phyloP scores from a whole-genome alignment of 2,329 filamentous ascomycete species.

The Pestalotiopsis sp. region DNA sequence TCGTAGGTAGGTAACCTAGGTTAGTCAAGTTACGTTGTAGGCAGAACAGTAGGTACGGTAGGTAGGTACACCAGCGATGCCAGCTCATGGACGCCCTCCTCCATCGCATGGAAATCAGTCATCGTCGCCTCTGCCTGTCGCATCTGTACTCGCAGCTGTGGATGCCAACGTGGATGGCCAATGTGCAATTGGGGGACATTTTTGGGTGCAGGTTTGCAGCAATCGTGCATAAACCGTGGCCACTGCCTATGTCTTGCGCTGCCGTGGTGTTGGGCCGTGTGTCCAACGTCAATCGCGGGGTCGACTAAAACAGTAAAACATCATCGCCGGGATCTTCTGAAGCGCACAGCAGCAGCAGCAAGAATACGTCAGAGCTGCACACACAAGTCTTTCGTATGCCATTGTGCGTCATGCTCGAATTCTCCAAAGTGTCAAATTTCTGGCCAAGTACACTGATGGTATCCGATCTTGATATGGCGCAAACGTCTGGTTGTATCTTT shows the following conservation, averaged over 20 bases:
- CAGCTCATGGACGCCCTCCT: neutral
- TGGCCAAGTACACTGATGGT: neutral
- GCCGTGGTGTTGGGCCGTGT: slow-evolving; percentile 5
- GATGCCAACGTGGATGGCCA: neutral
- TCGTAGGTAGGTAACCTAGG: too few relatives aligned
- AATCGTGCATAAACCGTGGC: slow-evolving; percentile 3
- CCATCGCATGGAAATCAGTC: neutral
- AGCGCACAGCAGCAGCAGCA: neutral
- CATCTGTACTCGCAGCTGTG: neutral
- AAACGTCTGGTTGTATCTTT: neutral
- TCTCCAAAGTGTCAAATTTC: neutral
- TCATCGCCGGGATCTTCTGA: neutral
- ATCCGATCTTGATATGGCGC: neutral
- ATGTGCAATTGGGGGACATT: neutral
- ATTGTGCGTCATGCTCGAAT: neutral
- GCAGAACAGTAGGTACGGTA: slow-evolving; percentile 7
- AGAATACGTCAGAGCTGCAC: neutral
- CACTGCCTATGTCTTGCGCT: neutral
- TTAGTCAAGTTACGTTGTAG: neutral
- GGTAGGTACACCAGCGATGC: slow-evolving; percentile 4
- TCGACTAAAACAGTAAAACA: slow-evolving; percentile 2
- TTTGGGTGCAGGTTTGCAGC: slow-evolving; percentile 6
- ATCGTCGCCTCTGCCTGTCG: neutral
- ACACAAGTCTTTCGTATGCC: neutral
- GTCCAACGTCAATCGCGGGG: slow-evolving; percentile 7